Base-by-base conservation (phyloP, 495 filamentous ascomycete genomes). In the Cercophora newfieldiana region DNA sequence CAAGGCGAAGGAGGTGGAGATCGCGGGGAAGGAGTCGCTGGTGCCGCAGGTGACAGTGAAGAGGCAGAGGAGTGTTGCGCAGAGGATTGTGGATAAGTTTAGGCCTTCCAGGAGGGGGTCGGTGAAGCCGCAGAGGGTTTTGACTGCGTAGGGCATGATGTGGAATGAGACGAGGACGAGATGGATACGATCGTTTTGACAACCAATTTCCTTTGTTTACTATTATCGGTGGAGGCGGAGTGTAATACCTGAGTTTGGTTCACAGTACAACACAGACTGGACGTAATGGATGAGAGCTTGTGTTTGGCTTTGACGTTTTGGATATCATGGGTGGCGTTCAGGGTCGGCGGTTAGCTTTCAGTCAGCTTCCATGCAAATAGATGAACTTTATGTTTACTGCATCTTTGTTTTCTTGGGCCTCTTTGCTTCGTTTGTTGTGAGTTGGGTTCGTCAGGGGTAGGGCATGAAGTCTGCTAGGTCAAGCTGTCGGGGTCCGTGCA, bases 51-150 rank as follows among this genome's bases (percentile, higher is more conserved):
- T 16, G 22, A 28, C 55, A 16, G 1, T 57, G 26, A 33, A 21
- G 55, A 14, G 55, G 28, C 55, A 57, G 55, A 25, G 55, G 26
- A 57, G 55, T 21, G 55, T 57, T 14, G 55, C 55, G 55, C 55
- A 57, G 55, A 33, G 55, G 55, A 57, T 57, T 28, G 21, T 57
- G 55, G 55, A 57, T 19, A 57, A 28, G 28, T 57, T 57, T 57
- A 57, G 55, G 26, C 55, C 55, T 25, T 29, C 19, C 18, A 30
- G 55, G 55, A 57, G 26, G 7, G 26, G 30, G 26, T 29, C 25
- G 7, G 55, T 57, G 5, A 57, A 57, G 55, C 55, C 55, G 16
- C n/a, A 18, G 55, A 33, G 37, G 37, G 37, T 44, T 44, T 44
- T 44, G 37, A 44, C 37, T 44, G 37, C 37, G 3, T 44, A 14